Evolutionary conservation across 306 rosid genomes (phyloP).

Genomic region (Medicago arabica): DNA sequence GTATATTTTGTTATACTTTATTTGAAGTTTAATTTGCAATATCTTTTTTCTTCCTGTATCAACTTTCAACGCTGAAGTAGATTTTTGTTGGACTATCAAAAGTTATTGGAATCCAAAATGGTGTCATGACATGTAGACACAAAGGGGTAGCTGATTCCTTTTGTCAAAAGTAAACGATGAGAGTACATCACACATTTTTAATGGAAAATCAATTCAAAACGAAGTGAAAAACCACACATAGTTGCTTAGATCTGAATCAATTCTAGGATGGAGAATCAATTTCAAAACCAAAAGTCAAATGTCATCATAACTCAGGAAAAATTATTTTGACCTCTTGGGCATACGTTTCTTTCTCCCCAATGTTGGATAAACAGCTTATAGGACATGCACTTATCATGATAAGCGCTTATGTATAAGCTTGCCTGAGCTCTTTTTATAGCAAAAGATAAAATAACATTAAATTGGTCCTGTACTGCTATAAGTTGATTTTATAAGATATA

Average conservation of each 20-base stretch:
- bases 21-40: not conserved
- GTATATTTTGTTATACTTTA: not conserved
- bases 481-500: too few relatives aligned
- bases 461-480: too few relatives aligned
- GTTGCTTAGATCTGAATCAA: not conserved
- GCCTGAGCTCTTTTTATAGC: too few relatives aligned
- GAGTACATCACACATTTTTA: not conserved
- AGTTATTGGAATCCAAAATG: slow-evolving; percentile 2
- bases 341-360: not conserved
- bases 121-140: not conserved
- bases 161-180: not conserved
- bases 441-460: too few relatives aligned
- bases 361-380: too few relatives aligned
- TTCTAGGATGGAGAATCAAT: not conserved
- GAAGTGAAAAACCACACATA: not conserved
- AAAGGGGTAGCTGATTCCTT: not conserved
- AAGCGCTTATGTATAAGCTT: too few relatives aligned
- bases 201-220: not conserved
- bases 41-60: not conserved
- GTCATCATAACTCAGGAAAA: not conserved
- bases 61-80: not conserved
- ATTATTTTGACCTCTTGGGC: not conserved
- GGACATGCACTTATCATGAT: too few relatives aligned
- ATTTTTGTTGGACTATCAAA: not conserved
- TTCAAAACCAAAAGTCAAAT: not conserved